phyloP scores from a whole-genome alignment of 2,329 filamentous ascomycete species.

The Colletotrichum sp. region DNA sequence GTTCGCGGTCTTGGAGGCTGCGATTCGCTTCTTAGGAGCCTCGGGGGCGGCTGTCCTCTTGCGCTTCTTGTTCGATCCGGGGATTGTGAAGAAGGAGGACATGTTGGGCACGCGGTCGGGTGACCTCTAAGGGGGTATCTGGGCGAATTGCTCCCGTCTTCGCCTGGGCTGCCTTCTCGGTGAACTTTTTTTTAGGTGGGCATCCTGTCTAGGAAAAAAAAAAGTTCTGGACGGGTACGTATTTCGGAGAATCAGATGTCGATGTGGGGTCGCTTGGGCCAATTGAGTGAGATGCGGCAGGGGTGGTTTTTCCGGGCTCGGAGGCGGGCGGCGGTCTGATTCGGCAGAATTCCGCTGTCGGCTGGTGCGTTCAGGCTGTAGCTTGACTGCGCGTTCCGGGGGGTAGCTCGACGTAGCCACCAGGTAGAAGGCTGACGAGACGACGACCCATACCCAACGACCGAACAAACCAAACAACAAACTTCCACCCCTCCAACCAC shows the following conservation, averaged over 20 bases:
- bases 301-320: conserved; percentile 12
- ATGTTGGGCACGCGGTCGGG: conserved; percentile 52
- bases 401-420: conserved; percentile 15
- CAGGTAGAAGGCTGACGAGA: conserved; percentile 17
- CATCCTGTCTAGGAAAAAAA: conserved; percentile 34
- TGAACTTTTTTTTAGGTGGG: conserved; percentile 25
- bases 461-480: conserved; percentile 9
- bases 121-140: conserved; percentile 5
- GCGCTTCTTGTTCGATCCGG: conserved; percentile 87
- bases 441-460: conserved; percentile 1
- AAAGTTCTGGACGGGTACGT: conserved; percentile 37
- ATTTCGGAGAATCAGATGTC: conserved; percentile 13
- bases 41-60: conserved; percentile 70
- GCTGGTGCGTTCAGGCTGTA: conserved; percentile 40
- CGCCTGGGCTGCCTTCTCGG: conserved; percentile 22
- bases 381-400: conserved; percentile 42
- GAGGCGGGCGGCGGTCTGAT: conserved; percentile 31
- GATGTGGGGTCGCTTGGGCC: conserved; percentile 1
- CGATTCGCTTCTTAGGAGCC: conserved; percentile 63
- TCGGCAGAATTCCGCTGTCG: conserved; percentile 31
- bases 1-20: conserved; percentile 45
- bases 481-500: not conserved
- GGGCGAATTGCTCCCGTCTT: conserved; percentile 27
- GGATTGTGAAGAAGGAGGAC: conserved; percentile 96
- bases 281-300: not conserved